These are phyloP conservation scores for Fusarium veterinarium DNA, from an alignment of 2,329 filamentous ascomycete genomes.

Conservation along the genomic window DNA sequence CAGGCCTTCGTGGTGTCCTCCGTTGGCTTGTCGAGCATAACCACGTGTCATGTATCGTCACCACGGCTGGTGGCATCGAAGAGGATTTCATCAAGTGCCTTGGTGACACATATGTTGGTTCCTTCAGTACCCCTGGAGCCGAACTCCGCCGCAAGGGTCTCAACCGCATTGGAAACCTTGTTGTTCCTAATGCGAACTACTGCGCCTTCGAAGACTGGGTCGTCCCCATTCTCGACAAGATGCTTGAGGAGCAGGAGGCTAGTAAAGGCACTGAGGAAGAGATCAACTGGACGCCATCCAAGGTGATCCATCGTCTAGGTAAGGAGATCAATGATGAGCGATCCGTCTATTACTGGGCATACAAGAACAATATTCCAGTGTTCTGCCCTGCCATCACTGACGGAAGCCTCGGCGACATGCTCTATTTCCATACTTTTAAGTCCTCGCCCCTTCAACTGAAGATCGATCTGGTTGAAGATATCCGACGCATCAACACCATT, in stretches of 20 bases:
- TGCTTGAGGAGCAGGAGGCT: conserved; percentile 93
- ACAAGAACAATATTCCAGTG: conserved; percentile 94
- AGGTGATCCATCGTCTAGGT: conserved; percentile 88
- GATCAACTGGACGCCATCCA: conserved; percentile 92
- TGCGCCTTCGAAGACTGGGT: conserved; percentile 99
- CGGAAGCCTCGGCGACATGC: conserved; percentile 95
- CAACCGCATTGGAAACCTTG: conserved; percentile 94
- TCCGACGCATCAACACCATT: conserved; percentile 91
- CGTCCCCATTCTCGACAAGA: conserved; percentile 90
- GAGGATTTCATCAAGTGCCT: conserved; percentile 99
- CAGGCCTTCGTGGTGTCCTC: conserved; percentile 89
- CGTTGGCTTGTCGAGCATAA: conserved; percentile 93
- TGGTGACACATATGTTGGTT: conserved; percentile 90
- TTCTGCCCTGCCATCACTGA: conserved; percentile 98
- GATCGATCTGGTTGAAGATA: conserved; percentile 93
- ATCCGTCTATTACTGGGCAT: conserved; percentile 97
- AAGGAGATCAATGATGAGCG: conserved; percentile 94
- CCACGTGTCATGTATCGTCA: conserved; percentile 93
- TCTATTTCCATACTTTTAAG: conserved; percentile 98
- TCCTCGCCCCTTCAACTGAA: conserved; percentile 82
- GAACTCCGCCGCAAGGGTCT: conserved; percentile 85
- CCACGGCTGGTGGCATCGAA: conserved; percentile 93
- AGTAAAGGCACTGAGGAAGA: conserved; percentile 75
- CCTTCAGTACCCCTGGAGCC: conserved; percentile 82
- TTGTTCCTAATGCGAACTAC: conserved; percentile 96